Base-by-base conservation (phyloP, 1,139 yeast species). In the Pichiaceae sp. region DNA sequence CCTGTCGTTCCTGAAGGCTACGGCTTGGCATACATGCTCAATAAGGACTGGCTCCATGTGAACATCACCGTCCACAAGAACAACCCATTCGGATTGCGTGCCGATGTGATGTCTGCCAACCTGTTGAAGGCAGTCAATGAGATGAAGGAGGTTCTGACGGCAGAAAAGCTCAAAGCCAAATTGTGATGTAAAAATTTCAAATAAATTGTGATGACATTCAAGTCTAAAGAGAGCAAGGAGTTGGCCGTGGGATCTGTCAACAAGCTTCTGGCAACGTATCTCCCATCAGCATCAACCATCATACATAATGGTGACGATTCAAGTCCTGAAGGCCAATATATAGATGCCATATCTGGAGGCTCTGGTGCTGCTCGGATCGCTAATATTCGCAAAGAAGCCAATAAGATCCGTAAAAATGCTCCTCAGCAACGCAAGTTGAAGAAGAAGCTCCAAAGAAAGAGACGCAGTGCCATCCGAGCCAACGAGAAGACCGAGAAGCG, bases 1-100 rank as follows among this genome's bases (percentile, higher is more conserved):
- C 95, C 93, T 60, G 97, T 91, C 38, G 78, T 83, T 51, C 96
- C 91, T 56, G 85, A 82, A 44, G 98, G 98, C 12, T 80, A 83
- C 53, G 98, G 97, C 5, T 71, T 85, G 47, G 97, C 96, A 17
- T 91, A 91, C 66, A 85, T 87, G 84, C 72, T 89, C 55, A 87
- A 85, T 66, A 75, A 75, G 44, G 84, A 87, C 52, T 81, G 86
- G 77, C 57, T 87, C 50, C 93, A 87, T 56, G 78, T 91, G 52
- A 93, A 89, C 60, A 78, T 91, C 46, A 81, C 87, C 34, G 77
- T 83, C 50, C 83, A 79, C 66, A 81, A 76, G 56, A 72, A 71
- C 31, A 72, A 71, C 40, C 53, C 52, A 26, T 59, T 70, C 36
- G 85, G 84, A 1, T 72, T 81, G 47, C 76, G 78, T 44, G 75